Evolutionary conservation across 345 rosid genomes (phyloP), one percentile per base, ranked within the genome.

Genomic region (Salix caprea): DNA sequence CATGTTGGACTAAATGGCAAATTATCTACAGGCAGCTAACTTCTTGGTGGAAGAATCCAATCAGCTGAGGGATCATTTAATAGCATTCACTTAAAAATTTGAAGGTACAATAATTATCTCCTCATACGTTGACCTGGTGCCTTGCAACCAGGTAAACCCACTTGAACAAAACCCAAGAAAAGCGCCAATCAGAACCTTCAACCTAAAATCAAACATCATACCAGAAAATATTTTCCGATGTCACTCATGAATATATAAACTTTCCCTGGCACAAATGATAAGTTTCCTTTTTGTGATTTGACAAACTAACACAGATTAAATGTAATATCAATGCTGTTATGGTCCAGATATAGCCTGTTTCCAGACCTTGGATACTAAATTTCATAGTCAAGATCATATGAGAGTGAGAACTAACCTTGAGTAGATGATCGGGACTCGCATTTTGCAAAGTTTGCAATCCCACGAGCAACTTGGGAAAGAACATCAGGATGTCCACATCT

Each of bases 401-500:
- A 46, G 56, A 8, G 21, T 69, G 8, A 75, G 48, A n/a, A 34
- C 72, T 24, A 34, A 82, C 84, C 84, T 78, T 78, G 81, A 32
- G 81, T 70, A 69, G 79, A 54, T 64, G 76, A 76, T 28, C 84
- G 78, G 21, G 84, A 82, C 72, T 82, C 84, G 4, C 84, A 82
- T 75, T 82, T 82, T 12, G 84, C 81, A 46, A 82, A 82, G 70
- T 82, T 82, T 28, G 84, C 84, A 37, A 82, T 65, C 23, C 84
- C 84, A 52, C 84, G 81, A 14, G 84, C 84, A 65, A 82, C 76
- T 75, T 82, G 84, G 30, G 84, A 82, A 64, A 82, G 84, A 66
- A 82, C 84, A 74, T 82, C 84, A 54, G 84, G 73, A 77, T 82
- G 84, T 19, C 84, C 84, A 44, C 84, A 82, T 34, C 84, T 74